Conservation (phyloP, 164 flowering plant genomes). For the Kingdonia uniflora region DNA sequence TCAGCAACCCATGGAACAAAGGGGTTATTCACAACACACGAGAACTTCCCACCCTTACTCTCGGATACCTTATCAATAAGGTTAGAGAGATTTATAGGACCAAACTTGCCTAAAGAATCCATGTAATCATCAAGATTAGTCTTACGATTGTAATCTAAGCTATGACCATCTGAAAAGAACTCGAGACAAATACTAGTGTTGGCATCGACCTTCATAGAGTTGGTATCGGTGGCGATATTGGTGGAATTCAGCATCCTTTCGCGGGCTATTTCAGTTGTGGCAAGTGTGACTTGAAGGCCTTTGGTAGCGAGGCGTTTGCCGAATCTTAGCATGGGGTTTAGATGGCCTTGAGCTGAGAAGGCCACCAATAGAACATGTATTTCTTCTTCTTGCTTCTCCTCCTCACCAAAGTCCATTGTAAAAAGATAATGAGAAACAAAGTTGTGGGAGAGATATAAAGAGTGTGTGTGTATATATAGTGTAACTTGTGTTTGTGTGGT, state of each 20-base stretch:
- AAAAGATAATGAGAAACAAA: too few relatives aligned
- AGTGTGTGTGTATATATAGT: too few relatives aligned
- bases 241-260: background rate
- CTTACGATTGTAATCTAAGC: background rate
- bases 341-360: slow-evolving; percentile 53
- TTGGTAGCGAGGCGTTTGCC: slow-evolving; percentile 45
- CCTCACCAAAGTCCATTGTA: too few relatives aligned
- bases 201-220: background rate
- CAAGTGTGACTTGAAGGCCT: slow-evolving; percentile 51
- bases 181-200: slow-evolving; percentile 41
- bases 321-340: slow-evolving; percentile 52
- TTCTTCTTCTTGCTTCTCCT: too few relatives aligned
- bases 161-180: slow-evolving; percentile 47
- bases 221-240: background rate
- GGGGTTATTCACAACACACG: slow-evolving; percentile 57
- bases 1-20: slow-evolving; percentile 78
- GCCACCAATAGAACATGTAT: slow-evolving; percentile 52
- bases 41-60: slow-evolving; percentile 26
- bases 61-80: slow-evolving; percentile 25
- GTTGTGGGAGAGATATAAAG: too few relatives aligned
- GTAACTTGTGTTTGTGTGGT: too few relatives aligned
- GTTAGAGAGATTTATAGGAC: background rate
- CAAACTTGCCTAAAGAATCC: slow-evolving; percentile 15
- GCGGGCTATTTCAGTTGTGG: slow-evolving; percentile 24
- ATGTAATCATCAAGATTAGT: slow-evolving; percentile 23